Evolutionary conservation across 306 rosid genomes (phyloP).

Genomic region (Vicia faba): DNA sequence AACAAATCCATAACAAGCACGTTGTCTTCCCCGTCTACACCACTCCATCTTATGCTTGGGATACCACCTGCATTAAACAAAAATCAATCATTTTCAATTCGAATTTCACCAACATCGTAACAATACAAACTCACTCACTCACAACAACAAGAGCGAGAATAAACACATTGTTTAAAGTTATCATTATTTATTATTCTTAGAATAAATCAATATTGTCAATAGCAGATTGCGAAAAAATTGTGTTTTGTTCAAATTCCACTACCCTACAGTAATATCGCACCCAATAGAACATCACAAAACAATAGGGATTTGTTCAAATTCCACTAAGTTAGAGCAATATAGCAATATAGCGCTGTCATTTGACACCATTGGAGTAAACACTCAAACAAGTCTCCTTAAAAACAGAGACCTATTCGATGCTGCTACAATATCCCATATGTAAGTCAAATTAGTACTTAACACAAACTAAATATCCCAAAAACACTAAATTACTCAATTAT

Average conservation of each 20-base stretch:
- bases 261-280: too few relatives aligned
- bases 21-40: constrained; percentile 56
- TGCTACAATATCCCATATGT: too few relatives aligned
- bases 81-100: background rate
- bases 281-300: background rate
- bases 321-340: background rate
- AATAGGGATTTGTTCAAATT: background rate
- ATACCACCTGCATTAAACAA: constrained; percentile 50
- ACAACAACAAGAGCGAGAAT: background rate
- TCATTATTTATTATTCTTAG: too few relatives aligned
- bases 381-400: too few relatives aligned
- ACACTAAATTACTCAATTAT: background rate
- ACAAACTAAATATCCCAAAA: background rate
- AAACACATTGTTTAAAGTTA: background rate
- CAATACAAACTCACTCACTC: background rate
- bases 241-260: too few relatives aligned
- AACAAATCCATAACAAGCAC: constrained; percentile 61
- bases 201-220: background rate
- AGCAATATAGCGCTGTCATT: background rate
- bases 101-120: background rate
- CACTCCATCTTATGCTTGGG: constrained; percentile 58
- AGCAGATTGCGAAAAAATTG: background rate
- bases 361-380: background rate
- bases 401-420: too few relatives aligned
- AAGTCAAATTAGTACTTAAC: background rate